Conservation (phyloP, 1,284 basidiomycete genomes). For the Cryptococcus sp. region DNA sequence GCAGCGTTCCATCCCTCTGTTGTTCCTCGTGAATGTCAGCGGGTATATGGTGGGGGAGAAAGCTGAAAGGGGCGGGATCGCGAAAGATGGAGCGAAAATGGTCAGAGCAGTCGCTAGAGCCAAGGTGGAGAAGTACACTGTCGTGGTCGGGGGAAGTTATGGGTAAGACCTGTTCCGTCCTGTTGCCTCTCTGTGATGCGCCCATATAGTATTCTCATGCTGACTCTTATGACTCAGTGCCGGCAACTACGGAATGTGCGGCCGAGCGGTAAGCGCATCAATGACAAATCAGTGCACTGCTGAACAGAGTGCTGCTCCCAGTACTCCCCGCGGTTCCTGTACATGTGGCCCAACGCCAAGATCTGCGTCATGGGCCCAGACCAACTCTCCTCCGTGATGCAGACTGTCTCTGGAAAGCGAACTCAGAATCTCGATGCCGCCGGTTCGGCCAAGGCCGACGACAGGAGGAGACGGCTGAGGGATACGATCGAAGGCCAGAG, state of each 20-base stretch:
- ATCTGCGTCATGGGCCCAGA: constrained; percentile 96
- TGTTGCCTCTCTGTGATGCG: background rate
- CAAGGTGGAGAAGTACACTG: constrained; percentile 90
- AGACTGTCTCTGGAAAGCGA: constrained; percentile 61
- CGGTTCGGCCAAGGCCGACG: constrained; percentile 12
- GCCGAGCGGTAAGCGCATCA: constrained; percentile 69
- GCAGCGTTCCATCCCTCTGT: constrained; percentile 81
- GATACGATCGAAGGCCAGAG: constrained; percentile 84
- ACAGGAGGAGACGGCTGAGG: constrained; percentile 58
- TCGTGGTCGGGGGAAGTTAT: constrained; percentile 92
- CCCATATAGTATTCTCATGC: background rate
- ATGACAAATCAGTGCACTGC: background rate
- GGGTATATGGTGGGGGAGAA: constrained; percentile 95
- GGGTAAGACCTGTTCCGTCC: constrained; percentile 54
- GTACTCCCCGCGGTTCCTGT: constrained; percentile 91
- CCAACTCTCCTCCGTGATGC: constrained; percentile 90
- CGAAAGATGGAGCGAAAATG: constrained; percentile 98
- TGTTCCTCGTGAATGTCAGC: constrained; percentile 91
- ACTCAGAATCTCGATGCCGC: constrained; percentile 5
- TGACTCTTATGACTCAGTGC: constrained; percentile 55
- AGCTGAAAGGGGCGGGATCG: constrained; percentile 91
- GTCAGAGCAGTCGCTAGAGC: constrained; percentile 93
- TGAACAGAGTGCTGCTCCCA: constrained; percentile 45
- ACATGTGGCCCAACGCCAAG: constrained; percentile 98
- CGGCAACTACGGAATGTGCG: constrained; percentile 93